Conservation (phyloP, 2,329 filamentous ascomycete species). For the Lasiodiplodia citricola region DNA sequence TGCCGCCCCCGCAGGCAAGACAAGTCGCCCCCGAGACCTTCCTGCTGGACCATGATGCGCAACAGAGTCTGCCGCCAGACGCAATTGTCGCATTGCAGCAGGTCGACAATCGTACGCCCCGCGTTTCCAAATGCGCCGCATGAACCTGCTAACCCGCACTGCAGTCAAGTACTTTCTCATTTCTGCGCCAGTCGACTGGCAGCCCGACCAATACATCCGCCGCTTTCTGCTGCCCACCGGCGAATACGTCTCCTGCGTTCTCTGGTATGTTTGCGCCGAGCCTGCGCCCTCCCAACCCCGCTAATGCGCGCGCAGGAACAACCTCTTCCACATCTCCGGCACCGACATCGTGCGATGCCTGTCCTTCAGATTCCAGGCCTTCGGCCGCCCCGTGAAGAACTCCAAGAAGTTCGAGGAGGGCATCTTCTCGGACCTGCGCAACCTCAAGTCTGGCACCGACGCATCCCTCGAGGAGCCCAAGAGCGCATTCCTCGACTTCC, state of each 20-base stretch:
- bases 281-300: not conserved
- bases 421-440: slow-evolving; percentile 97
- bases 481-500: slow-evolving; percentile 95
- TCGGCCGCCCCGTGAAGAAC: slow-evolving; percentile 97
- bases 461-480: slow-evolving; percentile 98
- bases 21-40: slow-evolving; percentile 91
- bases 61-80: slow-evolving; percentile 94
- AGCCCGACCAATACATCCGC: slow-evolving; percentile 93
- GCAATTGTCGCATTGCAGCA: slow-evolving; percentile 97
- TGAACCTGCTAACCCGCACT: slow-evolving; percentile 38
- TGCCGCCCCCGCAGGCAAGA: slow-evolving; percentile 79
- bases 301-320: slow-evolving; percentile 68
- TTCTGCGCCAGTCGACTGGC: slow-evolving; percentile 97
- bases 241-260: slow-evolving; percentile 97
- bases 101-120: slow-evolving; percentile 87
- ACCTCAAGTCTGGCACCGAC: slow-evolving; percentile 97
- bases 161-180: slow-evolving; percentile 99
- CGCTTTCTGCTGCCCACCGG: slow-evolving; percentile 94
- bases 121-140: slow-evolving; percentile 28
- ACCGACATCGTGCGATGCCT: slow-evolving; percentile 98
- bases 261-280: slow-evolving; percentile 68
- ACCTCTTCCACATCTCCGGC: slow-evolving; percentile 98
- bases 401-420: slow-evolving; percentile 99
- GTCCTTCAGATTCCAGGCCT: slow-evolving; percentile 97
- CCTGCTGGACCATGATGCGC: slow-evolving; percentile 95